phyloP scores from a whole-genome alignment of 2,329 filamentous ascomycete genomes.

The Dryadomyces quercivorus region DNA sequence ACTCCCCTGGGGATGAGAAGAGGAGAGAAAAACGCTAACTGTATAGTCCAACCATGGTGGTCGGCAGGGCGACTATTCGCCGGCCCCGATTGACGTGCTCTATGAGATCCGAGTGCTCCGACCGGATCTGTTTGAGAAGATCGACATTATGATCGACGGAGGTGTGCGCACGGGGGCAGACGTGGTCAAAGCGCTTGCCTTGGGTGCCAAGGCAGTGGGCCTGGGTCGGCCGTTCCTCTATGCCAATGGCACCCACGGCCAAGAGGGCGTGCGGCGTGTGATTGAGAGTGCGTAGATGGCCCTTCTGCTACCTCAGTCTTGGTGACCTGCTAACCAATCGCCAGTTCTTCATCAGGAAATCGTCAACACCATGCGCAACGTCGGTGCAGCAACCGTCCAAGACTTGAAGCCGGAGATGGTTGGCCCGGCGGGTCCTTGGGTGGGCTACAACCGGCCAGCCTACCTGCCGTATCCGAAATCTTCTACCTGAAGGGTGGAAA shows the following conservation, averaged over 20 bases:
- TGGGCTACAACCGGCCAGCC: background rate
- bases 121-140: conserved; percentile 31
- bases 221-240: conserved; percentile 10
- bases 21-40: background rate
- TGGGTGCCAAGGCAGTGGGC: conserved; percentile 11
- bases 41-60: conserved; percentile 33
- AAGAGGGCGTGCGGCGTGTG: conserved; percentile 6
- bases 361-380: conserved; percentile 8
- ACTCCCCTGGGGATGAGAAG: conserved; percentile 16
- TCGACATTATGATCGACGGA: conserved; percentile 43
- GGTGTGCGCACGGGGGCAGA: conserved; percentile 43
- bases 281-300: conserved; percentile 4
- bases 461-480: background rate
- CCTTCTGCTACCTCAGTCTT: too few relatives aligned
- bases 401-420: conserved; percentile 9
- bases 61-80: conserved; percentile 26
- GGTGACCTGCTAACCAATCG: background rate
- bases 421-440: conserved; percentile 3
- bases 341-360: conserved; percentile 7
- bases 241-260: conserved; percentile 7
- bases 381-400: conserved; percentile 4
- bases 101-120: conserved; percentile 20
- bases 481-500: background rate
- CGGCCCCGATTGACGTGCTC: conserved; percentile 35
- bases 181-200: conserved; percentile 10